A percentile compares a stretch with the other conserved stretches of the same genome.
Evolutionary conservation across 768 basidiomycete genomes (phyloP).

Genomic region (Aureoboletus auriporus): DNA sequence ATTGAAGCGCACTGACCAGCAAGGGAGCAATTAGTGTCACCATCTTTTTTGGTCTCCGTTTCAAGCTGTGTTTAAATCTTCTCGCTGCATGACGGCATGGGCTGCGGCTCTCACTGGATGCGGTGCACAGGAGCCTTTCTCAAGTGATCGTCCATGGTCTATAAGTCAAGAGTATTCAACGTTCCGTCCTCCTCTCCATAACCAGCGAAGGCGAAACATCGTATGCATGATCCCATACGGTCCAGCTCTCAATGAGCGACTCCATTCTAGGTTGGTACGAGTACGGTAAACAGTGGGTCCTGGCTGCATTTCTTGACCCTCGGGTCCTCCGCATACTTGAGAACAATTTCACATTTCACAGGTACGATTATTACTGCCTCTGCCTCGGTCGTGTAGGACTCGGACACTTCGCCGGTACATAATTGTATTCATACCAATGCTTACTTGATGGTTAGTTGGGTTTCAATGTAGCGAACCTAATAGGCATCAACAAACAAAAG

Average conservation of each 20-base stretch:
- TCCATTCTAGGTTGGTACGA: background rate
- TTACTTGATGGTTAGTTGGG: constrained; percentile 36
- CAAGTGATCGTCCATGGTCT: constrained; percentile 20
- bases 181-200: background rate
- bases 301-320: background rate
- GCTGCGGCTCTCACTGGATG: constrained; percentile 11
- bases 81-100: constrained; percentile 27
- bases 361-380: constrained; percentile 4
- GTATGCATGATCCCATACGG: background rate
- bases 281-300: constrained; percentile 1
- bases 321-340: background rate
- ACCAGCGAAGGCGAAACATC: background rate
- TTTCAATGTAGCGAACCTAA: constrained; percentile 35
- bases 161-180: constrained; percentile 1
- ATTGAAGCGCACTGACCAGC: constrained; percentile 33
- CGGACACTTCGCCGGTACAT: constrained; percentile 6
- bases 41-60: constrained; percentile 27
- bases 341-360: background rate
- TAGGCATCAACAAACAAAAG: constrained; percentile 38
- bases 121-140: constrained; percentile 21
- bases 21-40: constrained; percentile 20
- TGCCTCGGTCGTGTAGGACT: constrained; percentile 9
- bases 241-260: background rate
- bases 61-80: constrained; percentile 18
- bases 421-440: constrained; percentile 20